A percentile compares a stretch with the other conserved stretches of the same genome.
These are phyloP conservation scores for Leptographium radiaticola DNA, from an alignment of 2,329 filamentous ascomycete species.

Conservation along the genomic window DNA sequence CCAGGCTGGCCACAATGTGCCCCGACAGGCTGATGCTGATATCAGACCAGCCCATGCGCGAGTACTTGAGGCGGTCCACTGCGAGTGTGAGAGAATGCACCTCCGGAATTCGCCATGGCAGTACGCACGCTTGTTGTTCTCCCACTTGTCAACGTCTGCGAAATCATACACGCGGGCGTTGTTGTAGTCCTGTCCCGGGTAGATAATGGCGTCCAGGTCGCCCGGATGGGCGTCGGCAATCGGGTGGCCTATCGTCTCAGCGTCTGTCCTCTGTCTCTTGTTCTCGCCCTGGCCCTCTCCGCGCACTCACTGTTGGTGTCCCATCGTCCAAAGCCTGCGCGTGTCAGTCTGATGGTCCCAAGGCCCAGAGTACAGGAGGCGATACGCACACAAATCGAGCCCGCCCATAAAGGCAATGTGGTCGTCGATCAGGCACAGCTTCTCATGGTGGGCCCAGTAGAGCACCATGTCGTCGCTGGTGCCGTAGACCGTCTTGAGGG, in stretches of 20 bases:
- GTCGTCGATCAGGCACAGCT: slow-evolving; percentile 73
- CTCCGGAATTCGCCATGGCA: background rate
- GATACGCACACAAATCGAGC: slow-evolving; percentile 56
- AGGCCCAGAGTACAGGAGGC: no score
- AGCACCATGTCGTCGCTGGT: slow-evolving; percentile 68
- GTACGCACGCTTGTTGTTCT: slow-evolving; percentile 59
- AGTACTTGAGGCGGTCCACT: slow-evolving; percentile 65
- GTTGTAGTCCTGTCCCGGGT: slow-evolving; percentile 87
- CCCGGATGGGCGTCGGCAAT: slow-evolving; percentile 75
- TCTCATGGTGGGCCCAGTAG: slow-evolving; percentile 92
- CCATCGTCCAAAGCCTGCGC: slow-evolving; percentile 63
- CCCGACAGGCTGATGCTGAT: slow-evolving; percentile 66
- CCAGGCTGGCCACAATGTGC: slow-evolving; percentile 60
- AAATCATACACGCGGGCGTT: slow-evolving; percentile 79
- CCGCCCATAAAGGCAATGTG: slow-evolving; percentile 80
- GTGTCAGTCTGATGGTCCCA: slow-evolving; percentile 12
- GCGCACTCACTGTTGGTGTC: slow-evolving; percentile 56
- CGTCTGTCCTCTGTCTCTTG: background rate
- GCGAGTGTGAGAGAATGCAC: background rate
- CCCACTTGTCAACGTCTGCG: slow-evolving; percentile 61
- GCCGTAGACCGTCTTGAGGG: slow-evolving; percentile 69
- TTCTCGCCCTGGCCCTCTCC: background rate
- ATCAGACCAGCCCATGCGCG: slow-evolving; percentile 89
- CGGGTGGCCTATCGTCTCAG: slow-evolving; percentile 42
- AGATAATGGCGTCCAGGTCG: slow-evolving; percentile 62